Conservation (phyloP, 192 early-diverging fungal species). For the Coemansia sp. region DNA sequence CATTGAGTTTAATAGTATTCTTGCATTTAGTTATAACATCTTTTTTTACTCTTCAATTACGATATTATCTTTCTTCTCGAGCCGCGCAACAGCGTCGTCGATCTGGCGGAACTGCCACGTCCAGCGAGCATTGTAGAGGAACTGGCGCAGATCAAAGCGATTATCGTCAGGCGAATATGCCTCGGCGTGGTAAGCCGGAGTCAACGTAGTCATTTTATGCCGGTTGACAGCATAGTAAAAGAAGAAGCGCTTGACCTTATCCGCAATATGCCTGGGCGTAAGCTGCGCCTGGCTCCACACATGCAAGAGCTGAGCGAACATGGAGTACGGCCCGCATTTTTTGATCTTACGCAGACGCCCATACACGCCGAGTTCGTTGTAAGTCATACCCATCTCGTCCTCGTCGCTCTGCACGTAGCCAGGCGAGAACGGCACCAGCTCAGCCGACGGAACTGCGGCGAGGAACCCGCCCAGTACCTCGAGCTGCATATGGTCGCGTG, state of each 20-base stretch:
- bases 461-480: slow-evolving; percentile 77
- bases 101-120: slow-evolving; percentile 90
- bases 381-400: slow-evolving; percentile 98
- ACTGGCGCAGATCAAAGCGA: slow-evolving; percentile 94
- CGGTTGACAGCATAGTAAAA: slow-evolving; percentile 97
- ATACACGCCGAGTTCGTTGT: slow-evolving; percentile 89
- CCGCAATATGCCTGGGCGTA: slow-evolving; percentile 66
- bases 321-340: slow-evolving; percentile 89
- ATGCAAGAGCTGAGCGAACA: slow-evolving; percentile 89
- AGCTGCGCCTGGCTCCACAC: slow-evolving; percentile 62
- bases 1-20: background rate
- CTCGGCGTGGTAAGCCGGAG: slow-evolving; percentile 94
- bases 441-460: slow-evolving; percentile 87
- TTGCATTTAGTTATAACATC: background rate
- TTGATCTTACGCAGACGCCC: slow-evolving; percentile 87
- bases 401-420: slow-evolving; percentile 89
- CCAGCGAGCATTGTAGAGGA: slow-evolving; percentile 93
- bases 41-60: background rate
- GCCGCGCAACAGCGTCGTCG: slow-evolving; percentile 62
- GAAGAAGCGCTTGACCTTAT: slow-evolving; percentile 95
- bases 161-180: slow-evolving; percentile 97
- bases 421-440: slow-evolving; percentile 88
- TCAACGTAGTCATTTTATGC: slow-evolving; percentile 97
- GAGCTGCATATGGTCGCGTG: slow-evolving; percentile 64
- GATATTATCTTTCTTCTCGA: background rate